Conservation (phyloP, 225 moss, liverwort and hornwort species). For the Takakia lepidozioides region DNA sequence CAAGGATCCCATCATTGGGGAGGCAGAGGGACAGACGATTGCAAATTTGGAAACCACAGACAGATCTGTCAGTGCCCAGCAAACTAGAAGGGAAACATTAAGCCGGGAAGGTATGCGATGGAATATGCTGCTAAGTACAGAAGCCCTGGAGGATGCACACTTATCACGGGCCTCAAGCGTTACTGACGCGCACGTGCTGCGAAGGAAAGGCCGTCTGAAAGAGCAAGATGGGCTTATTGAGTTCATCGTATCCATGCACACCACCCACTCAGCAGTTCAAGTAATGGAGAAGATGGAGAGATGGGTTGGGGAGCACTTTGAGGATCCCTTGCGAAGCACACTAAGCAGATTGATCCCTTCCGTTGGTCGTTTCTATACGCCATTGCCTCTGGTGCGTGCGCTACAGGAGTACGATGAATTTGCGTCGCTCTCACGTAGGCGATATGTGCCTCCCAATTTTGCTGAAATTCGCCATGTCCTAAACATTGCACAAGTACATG, state of each 20-base stretch:
- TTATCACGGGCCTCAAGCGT: conserved; percentile 79
- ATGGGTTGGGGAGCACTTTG: conserved; percentile 86
- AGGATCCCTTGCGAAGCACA: conserved; percentile 76
- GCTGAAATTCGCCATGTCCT: conserved; percentile 91
- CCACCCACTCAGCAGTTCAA: conserved; percentile 79
- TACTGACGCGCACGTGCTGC: conserved; percentile 81
- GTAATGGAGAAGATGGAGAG: conserved; percentile 93
- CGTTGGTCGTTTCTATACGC: conserved; percentile 74
- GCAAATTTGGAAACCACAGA: too few species aligned
- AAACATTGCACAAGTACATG: conserved; percentile 93
- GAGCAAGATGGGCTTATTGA: conserved; percentile 95
- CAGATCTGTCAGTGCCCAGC: too few species aligned
- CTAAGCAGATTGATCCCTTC: conserved; percentile 68
- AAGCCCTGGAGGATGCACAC: conserved; percentile 81
- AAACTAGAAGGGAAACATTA: conserved; percentile 4
- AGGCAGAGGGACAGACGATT: too few species aligned
- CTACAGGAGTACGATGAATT: conserved; percentile 92
- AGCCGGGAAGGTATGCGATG: conserved; percentile 63
- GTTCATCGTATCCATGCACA: conserved; percentile 90
- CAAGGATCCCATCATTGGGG: too few species aligned
- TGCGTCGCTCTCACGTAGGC: conserved; percentile 75
- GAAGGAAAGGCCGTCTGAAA: conserved; percentile 84
- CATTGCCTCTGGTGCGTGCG: conserved; percentile 70
- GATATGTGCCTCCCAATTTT: conserved; percentile 87
- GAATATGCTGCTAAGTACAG: conserved; percentile 90